Evolutionary conservation across 805 yeast species (phyloP).

Genomic region (Ogataea ramenticola): DNA sequence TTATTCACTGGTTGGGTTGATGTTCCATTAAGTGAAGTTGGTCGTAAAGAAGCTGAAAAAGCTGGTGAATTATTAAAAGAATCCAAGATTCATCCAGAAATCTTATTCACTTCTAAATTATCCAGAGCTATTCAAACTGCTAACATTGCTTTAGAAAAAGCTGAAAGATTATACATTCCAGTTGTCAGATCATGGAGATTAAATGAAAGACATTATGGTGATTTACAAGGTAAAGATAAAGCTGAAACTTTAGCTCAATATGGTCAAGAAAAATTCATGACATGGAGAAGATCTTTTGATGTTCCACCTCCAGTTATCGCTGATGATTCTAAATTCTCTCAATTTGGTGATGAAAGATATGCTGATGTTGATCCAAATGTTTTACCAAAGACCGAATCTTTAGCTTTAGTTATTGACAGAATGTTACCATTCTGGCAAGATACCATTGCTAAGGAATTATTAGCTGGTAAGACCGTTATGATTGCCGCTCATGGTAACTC

Average conservation of each 20-base stretch:
- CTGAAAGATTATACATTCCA: conserved; percentile 88
- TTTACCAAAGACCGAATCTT: conserved; percentile 90
- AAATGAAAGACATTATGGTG: conserved; percentile 99
- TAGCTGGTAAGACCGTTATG: conserved; percentile 83
- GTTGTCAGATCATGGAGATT: conserved; percentile 95
- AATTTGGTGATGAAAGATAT: conserved; percentile 82
- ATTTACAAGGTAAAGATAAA: conserved; percentile 96
- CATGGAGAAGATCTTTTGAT: conserved; percentile 96
- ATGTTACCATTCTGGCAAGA: conserved; percentile 96
- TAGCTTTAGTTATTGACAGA: conserved; percentile 92
- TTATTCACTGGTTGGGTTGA: conserved; percentile 99
- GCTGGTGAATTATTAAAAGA: conserved; percentile 92
- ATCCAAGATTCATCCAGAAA: conserved; percentile 77
- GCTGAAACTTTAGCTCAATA: conserved; percentile 82
- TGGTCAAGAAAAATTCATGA: conserved; percentile 91
- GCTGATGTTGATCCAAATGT: conserved; percentile 73
- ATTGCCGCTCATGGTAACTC: conserved; percentile 99
- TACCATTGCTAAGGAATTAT: conserved; percentile 76
- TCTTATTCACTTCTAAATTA: conserved; percentile 84
- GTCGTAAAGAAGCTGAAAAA: conserved; percentile 83
- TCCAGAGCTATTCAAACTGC: conserved; percentile 97
- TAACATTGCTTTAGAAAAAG: conserved; percentile 81
- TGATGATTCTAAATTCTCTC: conserved; percentile 74
- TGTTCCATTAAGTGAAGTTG: conserved; percentile 74
- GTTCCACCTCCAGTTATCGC: conserved; percentile 91